Evolutionary conservation across 768 basidiomycete genomes (phyloP).

Genomic region (Boletus rubropictus): DNA sequence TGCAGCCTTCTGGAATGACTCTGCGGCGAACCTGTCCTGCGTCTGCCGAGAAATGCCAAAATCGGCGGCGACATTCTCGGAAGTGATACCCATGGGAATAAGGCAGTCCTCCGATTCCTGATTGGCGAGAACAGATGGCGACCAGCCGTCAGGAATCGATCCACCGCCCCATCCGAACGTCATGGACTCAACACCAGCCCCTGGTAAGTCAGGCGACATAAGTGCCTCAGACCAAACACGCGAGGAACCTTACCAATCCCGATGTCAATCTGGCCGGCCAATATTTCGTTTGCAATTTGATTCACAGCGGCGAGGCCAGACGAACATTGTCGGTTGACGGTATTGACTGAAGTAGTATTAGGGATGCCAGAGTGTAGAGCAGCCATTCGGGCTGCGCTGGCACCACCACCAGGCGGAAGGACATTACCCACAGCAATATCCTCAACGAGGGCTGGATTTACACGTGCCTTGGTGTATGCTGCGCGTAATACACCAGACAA

Average conservation of each 20-base stretch:
- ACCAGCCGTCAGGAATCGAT: constrained; percentile 51
- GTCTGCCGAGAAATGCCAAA: constrained; percentile 64
- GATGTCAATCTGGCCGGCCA: constrained; percentile 76
- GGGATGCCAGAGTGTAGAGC: constrained; percentile 84
- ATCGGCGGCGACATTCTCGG: constrained; percentile 84
- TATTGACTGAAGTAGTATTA: constrained; percentile 64
- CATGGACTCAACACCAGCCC: constrained; percentile 90
- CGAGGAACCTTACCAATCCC: constrained; percentile 62
- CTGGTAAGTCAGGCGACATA: constrained; percentile 31
- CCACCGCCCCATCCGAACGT: constrained; percentile 64
- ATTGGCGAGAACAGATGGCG: constrained; percentile 59
- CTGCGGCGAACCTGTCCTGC: constrained; percentile 84
- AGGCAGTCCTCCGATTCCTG: constrained; percentile 76
- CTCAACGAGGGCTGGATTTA: constrained; percentile 79
- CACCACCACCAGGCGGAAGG: constrained; percentile 81
- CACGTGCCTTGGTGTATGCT: constrained; percentile 57
- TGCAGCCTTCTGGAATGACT: constrained; percentile 80
- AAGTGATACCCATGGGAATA: constrained; percentile 89
- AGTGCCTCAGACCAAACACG: background rate
- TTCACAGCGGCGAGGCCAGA: constrained; percentile 79
- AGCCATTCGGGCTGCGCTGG: constrained; percentile 78
- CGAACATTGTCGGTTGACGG: constrained; percentile 88
- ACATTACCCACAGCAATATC: constrained; percentile 87
- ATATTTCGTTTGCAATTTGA: constrained; percentile 78
- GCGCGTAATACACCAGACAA: constrained; percentile 73